Base-by-base conservation (phyloP, 2,329 filamentous ascomycete species). In the Penicillium digitatum region DNA sequence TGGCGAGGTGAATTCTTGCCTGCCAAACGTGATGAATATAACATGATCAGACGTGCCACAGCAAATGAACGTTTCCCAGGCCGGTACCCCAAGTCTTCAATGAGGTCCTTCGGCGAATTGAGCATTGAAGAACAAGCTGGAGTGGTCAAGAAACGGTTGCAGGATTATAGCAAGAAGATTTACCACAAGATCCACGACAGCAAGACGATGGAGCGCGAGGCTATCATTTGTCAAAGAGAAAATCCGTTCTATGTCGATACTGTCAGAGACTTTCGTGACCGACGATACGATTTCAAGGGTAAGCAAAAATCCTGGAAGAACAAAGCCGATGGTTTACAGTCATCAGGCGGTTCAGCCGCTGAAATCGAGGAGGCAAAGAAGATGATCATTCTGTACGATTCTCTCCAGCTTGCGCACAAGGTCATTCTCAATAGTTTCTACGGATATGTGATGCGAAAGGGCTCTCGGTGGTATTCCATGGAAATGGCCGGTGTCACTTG, bases 371-470 rank as follows among this genome's bases (percentile, higher is more conserved):
- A 90, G 55, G 94, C 91, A 5, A 97, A 96, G 78, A 99, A 99
- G 79, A 99, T 99, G 95, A 94, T 96, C 53, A 82, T 97, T 45
- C 77, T 99, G 5, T 99, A 90, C 71, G 94, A 99, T 71, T 99
- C 94, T 0, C 79, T 99, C 55, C 95, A 99, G 72, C 80, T 99
- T 66, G 94, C 94, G 0, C 94, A 99, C 79, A 99, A 99, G 73
- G 94, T 99, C 77, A 99, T 99, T 81, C 74, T 99, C 52, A 99
- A 99, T 78, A 96, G 91, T 53, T 99, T 99, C 78, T 99, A 99
- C 65, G 94, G 94, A 60, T 99, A 99, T 70, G 94, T 97, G 72
- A 99, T 99, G 94, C 83, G 94, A 77, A 99, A 99, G 72, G 94
- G 94, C 32, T 99, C 94, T 35, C 86, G 94, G 52, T 99, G 94